phyloP scores from a whole-genome alignment of 345 rosid genomes.

The Heritiera littoralis region DNA sequence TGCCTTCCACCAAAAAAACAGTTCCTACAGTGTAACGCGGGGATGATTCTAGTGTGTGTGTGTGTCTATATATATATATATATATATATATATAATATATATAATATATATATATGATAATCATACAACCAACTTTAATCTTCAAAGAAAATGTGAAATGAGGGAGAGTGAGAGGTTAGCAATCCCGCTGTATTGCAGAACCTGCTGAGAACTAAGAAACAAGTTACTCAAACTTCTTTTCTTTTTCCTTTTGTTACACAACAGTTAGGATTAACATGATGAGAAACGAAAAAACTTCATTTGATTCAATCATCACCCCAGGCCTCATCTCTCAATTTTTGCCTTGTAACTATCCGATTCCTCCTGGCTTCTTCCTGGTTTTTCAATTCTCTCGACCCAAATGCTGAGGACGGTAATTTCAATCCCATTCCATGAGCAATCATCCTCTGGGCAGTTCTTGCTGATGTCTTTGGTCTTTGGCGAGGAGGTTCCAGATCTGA shows the following conservation, averaged over 20 bases:
- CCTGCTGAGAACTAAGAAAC: not conserved
- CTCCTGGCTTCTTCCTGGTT: conserved; percentile 86
- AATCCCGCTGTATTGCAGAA: too few species aligned
- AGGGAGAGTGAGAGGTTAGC: too few species aligned
- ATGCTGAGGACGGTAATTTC: conserved; percentile 61
- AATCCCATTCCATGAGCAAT: conserved; percentile 92
- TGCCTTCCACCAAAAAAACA: too few species aligned
- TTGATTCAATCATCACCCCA: conserved; percentile 68
- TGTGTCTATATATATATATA: too few species aligned
- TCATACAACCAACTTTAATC: too few species aligned
- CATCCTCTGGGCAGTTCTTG: conserved; percentile 87
- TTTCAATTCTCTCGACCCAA: conserved; percentile 65
- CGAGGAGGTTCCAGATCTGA: conserved; percentile 91
- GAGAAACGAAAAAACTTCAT: not conserved
- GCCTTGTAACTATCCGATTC: conserved; percentile 71
- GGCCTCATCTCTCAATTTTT: conserved; percentile 78
- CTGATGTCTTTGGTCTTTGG: conserved; percentile 84
- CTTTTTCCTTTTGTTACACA: not conserved
- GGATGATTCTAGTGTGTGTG: too few species aligned
- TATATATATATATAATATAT: too few species aligned
- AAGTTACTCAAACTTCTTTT: not conserved
- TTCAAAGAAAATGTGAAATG: too few species aligned
- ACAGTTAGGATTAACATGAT: not conserved
- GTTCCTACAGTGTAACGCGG: too few species aligned
- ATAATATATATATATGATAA: too few species aligned